Base-by-base conservation (phyloP, 2,329 filamentous ascomycete species). In the Diaporthe nobilis region DNA sequence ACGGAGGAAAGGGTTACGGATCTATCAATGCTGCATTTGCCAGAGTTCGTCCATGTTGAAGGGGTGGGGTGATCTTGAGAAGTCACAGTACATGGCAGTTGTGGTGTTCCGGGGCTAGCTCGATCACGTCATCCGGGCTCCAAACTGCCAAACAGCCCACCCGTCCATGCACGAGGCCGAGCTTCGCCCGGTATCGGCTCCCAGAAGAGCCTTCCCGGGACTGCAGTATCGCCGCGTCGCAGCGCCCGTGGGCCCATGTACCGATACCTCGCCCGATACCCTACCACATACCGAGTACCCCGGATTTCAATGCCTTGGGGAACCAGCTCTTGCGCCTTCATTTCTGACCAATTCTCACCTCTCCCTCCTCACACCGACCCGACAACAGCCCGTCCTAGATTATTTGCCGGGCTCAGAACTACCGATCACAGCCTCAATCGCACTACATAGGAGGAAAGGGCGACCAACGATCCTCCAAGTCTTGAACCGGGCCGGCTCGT, bases 181-280 rank as follows among this genome's bases (percentile, higher is more conserved):
- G 49, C 49, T 70, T 55, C 37, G 34, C 61, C 71, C 71, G 71
- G 58, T 73, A 73, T 73, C 71, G 71, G 71, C 71, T 15, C 31
- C 20, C 47, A 65, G 58, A 73, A 61, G 58, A 44, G 37, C 55
- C 49, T 39, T 58, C 28, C 17, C 57, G 20, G 61, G 25, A 25
- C 61, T 57, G 71, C 37, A 47, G 55, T 20, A 49, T 73, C 37
- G 37, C 31, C 44, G 71, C n/a, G 70, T 49, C 28, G 39, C 25
- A 47, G 20, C 47, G 22, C 68, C 70, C 71, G 58, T 10, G 10
- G 58, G n/a, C 39, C 20, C 15, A 73, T 73, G 71, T 73, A 73
- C 51, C 58, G 58, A 51, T 73, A 73, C 71, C 49, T 73, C 51
- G 49, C 5, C 55, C 53, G 58, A 47, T 49, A 70, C 4, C 65